These are phyloP conservation scores for Eimeria necatrix DNA, from an alignment of 169 alveolate species.

Conservation along the genomic window DNA sequence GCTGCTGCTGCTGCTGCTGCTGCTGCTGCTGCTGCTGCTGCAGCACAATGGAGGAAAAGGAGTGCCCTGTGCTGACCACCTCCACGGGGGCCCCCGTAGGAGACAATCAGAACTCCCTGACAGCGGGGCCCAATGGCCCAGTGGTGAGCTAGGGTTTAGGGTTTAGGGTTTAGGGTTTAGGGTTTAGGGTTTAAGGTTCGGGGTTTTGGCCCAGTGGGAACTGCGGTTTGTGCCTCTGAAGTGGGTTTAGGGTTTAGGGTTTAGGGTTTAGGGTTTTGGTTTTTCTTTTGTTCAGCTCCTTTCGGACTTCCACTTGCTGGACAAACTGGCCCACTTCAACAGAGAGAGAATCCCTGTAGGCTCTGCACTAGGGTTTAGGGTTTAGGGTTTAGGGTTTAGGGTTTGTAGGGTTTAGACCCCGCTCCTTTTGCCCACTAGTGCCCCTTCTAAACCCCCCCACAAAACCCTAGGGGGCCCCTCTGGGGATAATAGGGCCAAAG, in stretches of 20 bases:
- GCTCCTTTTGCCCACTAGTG: background rate
- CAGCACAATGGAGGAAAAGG: too few relatives aligned
- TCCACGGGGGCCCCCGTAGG: constrained; percentile 89
- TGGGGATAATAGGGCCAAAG: background rate
- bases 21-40: too few relatives aligned
- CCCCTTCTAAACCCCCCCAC: background rate
- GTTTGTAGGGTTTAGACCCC: too few relatives aligned
- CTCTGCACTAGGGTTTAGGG: too few relatives aligned
- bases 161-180: background rate
- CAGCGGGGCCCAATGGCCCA: constrained; percentile 92
- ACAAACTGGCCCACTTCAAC: constrained; percentile 91
- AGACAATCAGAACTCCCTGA: constrained; percentile 89
- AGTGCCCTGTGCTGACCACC: constrained; percentile 86
- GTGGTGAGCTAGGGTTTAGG: too few relatives aligned
- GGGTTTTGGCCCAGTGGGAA: background rate
- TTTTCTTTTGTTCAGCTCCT: constrained; percentile 79
- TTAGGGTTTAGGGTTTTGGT: too few relatives aligned
- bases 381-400: too few relatives aligned
- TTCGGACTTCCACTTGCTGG: constrained; percentile 88
- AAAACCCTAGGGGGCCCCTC: background rate
- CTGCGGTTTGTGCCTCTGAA: background rate
- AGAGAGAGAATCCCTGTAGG: constrained; percentile 91
- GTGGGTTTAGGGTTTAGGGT: background rate
- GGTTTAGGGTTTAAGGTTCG: too few relatives aligned
- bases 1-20: too few relatives aligned